These are phyloP conservation scores for Candida sp. DNA, from an alignment of 1,139 yeast genomes.

Conservation along the genomic window DNA sequence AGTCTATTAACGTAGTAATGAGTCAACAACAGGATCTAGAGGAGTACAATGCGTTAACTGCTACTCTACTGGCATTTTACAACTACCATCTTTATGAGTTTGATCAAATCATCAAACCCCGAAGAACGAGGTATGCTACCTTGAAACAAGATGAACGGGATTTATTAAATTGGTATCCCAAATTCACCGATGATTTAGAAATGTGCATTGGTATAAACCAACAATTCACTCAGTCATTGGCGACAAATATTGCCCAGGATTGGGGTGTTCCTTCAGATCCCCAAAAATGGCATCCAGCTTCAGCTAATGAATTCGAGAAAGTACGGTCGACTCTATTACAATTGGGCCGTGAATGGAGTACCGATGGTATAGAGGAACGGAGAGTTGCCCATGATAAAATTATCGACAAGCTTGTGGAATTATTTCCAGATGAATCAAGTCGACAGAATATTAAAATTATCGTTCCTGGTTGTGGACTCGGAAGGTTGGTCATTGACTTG, in stretches of 20 bases:
- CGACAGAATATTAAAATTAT: conserved; percentile 47
- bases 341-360: conserved; percentile 73
- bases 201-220: conserved; percentile 49
- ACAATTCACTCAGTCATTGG: conserved; percentile 44
- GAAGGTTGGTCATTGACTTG: conserved; percentile 71
- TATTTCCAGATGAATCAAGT: conserved; percentile 37
- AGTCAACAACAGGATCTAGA: conserved; percentile 18
- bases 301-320: conserved; percentile 52
- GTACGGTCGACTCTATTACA: conserved; percentile 63
- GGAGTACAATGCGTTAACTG: conserved; percentile 36
- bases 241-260: conserved; percentile 41
- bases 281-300: conserved; percentile 43
- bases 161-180: conserved; percentile 50
- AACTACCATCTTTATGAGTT: conserved; percentile 32
- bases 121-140: conserved; percentile 23
- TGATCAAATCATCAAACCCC: conserved; percentile 33
- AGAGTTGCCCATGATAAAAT: conserved; percentile 42
- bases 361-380: conserved; percentile 57
- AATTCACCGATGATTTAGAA: conserved; percentile 41
- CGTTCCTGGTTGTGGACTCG: conserved; percentile 85
- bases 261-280: conserved; percentile 53
- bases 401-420: conserved; percentile 35
- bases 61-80: conserved; percentile 36
- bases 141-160: conserved; percentile 37
- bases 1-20: background rate